Percentiles rank a stretch among this genome's conserved stretches.
Conservation (phyloP, 176 grass and related monocot genomes). For the Oryza glaberrima region DNA sequence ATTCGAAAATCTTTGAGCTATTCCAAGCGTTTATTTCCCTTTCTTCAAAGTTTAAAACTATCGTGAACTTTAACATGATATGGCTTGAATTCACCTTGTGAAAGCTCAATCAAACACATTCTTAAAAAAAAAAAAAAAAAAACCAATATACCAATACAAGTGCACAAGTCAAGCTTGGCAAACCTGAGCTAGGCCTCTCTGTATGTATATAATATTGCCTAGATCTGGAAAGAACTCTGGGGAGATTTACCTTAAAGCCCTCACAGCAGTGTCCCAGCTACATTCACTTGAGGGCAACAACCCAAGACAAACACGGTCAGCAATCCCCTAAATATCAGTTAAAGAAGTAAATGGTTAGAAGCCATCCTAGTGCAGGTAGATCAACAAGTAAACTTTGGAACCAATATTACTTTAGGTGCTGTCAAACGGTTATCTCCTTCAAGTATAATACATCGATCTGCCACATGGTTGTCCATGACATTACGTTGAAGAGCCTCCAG, state of each 20-base stretch:
- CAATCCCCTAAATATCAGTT: constrained; percentile 65
- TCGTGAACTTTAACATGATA: neutral
- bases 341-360: constrained; percentile 35
- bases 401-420: constrained; percentile 76
- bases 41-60: neutral
- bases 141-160: neutral
- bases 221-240: neutral
- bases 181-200: constrained; percentile 25
- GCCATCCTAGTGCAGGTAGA: constrained; percentile 24
- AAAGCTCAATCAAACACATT: neutral
- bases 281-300: constrained; percentile 90
- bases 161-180: constrained; percentile 20
- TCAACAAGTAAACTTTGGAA: constrained; percentile 19
- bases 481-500: constrained; percentile 77
- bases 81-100: neutral
- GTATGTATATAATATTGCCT: neutral
- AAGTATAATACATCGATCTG: constrained; percentile 78
- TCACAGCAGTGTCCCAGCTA: constrained; percentile 85
- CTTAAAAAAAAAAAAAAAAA: neutral
- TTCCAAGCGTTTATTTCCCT: neutral
- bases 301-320: constrained; percentile 87
- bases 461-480: constrained; percentile 66
- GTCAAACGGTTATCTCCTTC: constrained; percentile 90
- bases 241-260: constrained; percentile 72
- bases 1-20: neutral